Conservation (phyloP, 352 stramenopile species). For the Pythium plurisporium region DNA sequence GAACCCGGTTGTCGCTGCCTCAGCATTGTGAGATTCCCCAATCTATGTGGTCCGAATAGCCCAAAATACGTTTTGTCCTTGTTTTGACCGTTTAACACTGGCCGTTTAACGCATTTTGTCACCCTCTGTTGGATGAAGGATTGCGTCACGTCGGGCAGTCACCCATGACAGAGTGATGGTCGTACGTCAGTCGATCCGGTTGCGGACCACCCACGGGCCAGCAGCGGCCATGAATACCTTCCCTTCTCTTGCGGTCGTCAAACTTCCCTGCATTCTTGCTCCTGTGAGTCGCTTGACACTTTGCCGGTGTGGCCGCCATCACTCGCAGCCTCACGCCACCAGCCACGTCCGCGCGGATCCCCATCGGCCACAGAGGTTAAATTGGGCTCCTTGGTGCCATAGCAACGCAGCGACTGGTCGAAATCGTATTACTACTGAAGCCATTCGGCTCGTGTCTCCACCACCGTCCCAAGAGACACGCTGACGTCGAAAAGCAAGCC, state of each 20-base stretch:
- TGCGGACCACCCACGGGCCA: background rate
- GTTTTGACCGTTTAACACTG: constrained; percentile 14
- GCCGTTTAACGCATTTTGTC: too few species aligned
- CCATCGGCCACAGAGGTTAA: too few species aligned
- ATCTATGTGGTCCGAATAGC: background rate
- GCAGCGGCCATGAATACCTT: too few species aligned
- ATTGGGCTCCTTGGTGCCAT: constrained; percentile 11
- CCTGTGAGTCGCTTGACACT: too few species aligned
- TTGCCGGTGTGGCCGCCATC: too few species aligned
- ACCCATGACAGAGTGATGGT: constrained; percentile 24
- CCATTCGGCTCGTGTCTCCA: constrained; percentile 27
- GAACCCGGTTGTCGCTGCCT: constrained; percentile 76
- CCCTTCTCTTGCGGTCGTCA: too few species aligned
- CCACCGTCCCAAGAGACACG: constrained; percentile 25
- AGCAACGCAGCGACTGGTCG: constrained; percentile 12
- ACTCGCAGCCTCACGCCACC: too few species aligned
- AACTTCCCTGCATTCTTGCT: too few species aligned
- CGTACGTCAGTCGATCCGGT: constrained; percentile 19
- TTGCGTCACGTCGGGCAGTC: constrained; percentile 19
- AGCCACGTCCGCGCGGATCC: too few species aligned
- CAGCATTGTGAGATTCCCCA: constrained; percentile 39
- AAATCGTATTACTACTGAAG: background rate
- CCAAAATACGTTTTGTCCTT: background rate
- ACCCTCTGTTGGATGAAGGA: constrained; percentile 16
- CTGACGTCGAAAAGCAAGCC: background rate